Conservation (phyloP, 2,329 filamentous ascomycete genomes). For the Trichoderma afroharzianum region DNA sequence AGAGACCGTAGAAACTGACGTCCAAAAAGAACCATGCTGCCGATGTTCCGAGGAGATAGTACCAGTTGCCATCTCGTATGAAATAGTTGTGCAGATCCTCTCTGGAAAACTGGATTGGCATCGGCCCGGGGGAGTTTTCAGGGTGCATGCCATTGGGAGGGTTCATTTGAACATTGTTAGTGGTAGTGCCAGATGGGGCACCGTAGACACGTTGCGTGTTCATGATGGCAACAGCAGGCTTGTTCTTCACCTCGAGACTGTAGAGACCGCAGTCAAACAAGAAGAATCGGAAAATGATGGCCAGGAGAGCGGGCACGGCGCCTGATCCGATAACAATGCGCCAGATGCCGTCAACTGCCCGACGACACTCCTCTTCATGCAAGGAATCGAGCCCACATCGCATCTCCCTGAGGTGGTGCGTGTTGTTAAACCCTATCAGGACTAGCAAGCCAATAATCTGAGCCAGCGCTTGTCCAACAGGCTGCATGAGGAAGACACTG, state of each 20-base stretch:
- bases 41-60: constrained; percentile 40
- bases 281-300: constrained; percentile 63
- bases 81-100: constrained; percentile 50
- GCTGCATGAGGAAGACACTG: constrained; percentile 66
- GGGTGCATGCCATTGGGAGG: constrained; percentile 27
- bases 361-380: constrained; percentile 44
- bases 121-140: constrained; percentile 34
- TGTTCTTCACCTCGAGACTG: constrained; percentile 61
- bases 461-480: constrained; percentile 62
- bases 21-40: constrained; percentile 53
- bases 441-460: constrained; percentile 58
- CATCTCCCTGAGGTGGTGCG: constrained; percentile 40
- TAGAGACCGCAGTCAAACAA: constrained; percentile 65
- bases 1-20: constrained; percentile 52
- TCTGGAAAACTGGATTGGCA: constrained; percentile 47
- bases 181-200: constrained; percentile 27
- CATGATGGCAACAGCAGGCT: constrained; percentile 54
- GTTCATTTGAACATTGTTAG: constrained; percentile 23
- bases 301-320: constrained; percentile 59
- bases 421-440: constrained; percentile 43
- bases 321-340: constrained; percentile 64
- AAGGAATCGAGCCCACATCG: constrained; percentile 46
- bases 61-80: constrained; percentile 38
- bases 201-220: constrained; percentile 59
- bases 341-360: constrained; percentile 58